Evolutionary conservation across 805 yeast genomes (phyloP).

Genomic region (Komagataella pseudopastoris): DNA sequence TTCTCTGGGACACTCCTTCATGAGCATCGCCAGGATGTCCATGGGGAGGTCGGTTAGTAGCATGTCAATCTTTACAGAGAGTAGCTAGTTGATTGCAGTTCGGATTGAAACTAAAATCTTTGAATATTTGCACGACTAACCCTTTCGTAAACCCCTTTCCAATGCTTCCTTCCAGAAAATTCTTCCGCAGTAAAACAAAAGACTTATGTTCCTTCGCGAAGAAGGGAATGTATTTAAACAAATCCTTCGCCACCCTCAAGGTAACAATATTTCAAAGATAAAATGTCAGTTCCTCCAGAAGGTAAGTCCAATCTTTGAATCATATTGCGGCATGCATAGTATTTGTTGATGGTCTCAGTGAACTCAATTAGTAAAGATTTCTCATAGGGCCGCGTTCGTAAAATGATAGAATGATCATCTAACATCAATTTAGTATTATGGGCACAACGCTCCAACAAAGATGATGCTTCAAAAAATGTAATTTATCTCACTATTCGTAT

Average conservation of each 20-base stretch:
- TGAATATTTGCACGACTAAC: not conserved
- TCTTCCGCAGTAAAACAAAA: not conserved
- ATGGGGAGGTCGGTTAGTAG: constrained; percentile 12
- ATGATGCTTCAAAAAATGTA: constrained; percentile 60
- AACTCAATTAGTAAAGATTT: no score
- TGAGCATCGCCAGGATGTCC: constrained; percentile 14
- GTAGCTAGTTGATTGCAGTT: not conserved
- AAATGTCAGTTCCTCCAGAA: constrained; percentile 2
- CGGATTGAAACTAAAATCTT: not conserved
- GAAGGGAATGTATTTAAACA: not conserved
- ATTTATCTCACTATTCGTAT: constrained; percentile 63
- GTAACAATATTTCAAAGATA: not conserved
- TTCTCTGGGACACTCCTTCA: constrained; percentile 14
- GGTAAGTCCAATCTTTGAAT: constrained; percentile 1
- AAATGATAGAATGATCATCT: not conserved
- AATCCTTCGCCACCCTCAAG: not conserved
- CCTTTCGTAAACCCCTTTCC: not conserved
- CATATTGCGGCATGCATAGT: not conserved
- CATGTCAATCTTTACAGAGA: not conserved
- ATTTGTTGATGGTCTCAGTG: not conserved
- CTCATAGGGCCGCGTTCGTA: not conserved
- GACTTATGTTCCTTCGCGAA: not conserved
- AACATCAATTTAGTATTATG: constrained; percentile 45
- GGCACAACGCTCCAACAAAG: constrained; percentile 92
- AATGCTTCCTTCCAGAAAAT: no score